These are phyloP conservation scores for Colletotrichum horii DNA, from an alignment of 2,329 filamentous ascomycete genomes.

Conservation along the genomic window DNA sequence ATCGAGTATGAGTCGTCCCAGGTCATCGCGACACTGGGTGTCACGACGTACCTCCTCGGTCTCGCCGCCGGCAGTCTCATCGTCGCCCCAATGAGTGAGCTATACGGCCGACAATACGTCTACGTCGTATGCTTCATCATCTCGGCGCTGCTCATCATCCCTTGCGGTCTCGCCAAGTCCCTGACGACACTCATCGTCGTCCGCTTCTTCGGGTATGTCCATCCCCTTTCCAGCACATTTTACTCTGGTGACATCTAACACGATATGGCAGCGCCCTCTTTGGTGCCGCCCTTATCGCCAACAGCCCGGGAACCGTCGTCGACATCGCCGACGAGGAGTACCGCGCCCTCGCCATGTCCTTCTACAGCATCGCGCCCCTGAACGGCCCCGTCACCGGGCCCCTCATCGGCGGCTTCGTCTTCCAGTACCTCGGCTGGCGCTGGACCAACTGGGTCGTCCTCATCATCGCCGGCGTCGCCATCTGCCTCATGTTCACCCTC, in stretches of 20 bases:
- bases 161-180: constrained; percentile 72
- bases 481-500: constrained; percentile 62
- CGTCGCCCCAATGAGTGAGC: constrained; percentile 75
- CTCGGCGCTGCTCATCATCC: constrained; percentile 74
- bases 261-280: constrained; percentile 50
- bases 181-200: constrained; percentile 72
- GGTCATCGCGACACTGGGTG: constrained; percentile 72
- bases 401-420: constrained; percentile 82
- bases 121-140: constrained; percentile 69
- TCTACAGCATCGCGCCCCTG: constrained; percentile 85
- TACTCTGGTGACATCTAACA: background rate
- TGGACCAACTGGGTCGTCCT: constrained; percentile 86
- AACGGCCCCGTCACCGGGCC: constrained; percentile 70
- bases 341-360: constrained; percentile 80
- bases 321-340: constrained; percentile 84
- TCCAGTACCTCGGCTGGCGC: constrained; percentile 80
- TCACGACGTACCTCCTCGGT: constrained; percentile 81
- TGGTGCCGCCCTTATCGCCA: constrained; percentile 81
- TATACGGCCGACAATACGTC: constrained; percentile 72
- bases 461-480: constrained; percentile 70
- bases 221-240: constrained; percentile 22
- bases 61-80: constrained; percentile 75
- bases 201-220: constrained; percentile 70
- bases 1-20: constrained; percentile 66
- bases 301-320: constrained; percentile 81